Evolutionary conservation across 345 rosid genomes (phyloP).

Genomic region (Angophora floribunda): DNA sequence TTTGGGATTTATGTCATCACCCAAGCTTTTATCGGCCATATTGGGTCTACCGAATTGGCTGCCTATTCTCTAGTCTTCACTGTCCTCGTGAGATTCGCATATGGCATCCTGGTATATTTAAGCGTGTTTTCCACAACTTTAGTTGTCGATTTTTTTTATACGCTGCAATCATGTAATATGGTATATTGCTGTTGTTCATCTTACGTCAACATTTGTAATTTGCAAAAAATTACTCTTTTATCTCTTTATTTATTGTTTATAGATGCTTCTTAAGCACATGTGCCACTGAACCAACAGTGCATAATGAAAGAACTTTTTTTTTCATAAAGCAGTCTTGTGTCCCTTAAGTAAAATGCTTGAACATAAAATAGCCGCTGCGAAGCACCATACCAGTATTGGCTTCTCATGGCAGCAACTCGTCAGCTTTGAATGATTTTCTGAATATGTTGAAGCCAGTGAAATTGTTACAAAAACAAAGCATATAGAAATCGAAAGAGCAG

Average conservation of each 20-base stretch:
- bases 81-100: constrained; percentile 47
- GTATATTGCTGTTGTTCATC: background rate
- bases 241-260: background rate
- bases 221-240: background rate
- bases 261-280: background rate
- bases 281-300: background rate
- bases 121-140: background rate
- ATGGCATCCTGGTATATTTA: constrained; percentile 48
- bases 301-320: background rate
- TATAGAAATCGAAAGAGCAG: background rate
- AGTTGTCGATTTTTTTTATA: background rate
- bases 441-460: background rate
- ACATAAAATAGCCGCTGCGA: background rate
- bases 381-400: background rate
- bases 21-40: constrained; percentile 68
- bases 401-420: background rate
- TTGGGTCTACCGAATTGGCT: constrained; percentile 57
- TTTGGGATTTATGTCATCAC: constrained; percentile 43
- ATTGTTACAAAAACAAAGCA: background rate
- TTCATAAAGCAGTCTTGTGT: background rate
- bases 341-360: background rate
- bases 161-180: background rate
- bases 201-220: background rate
- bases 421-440: background rate
- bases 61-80: constrained; percentile 64